Percentiles rank a stretch among this genome's conserved stretches.
Evolutionary conservation across 106 monocot genomes (phyloP).

Genomic region (Hemerocallis citrina): DNA sequence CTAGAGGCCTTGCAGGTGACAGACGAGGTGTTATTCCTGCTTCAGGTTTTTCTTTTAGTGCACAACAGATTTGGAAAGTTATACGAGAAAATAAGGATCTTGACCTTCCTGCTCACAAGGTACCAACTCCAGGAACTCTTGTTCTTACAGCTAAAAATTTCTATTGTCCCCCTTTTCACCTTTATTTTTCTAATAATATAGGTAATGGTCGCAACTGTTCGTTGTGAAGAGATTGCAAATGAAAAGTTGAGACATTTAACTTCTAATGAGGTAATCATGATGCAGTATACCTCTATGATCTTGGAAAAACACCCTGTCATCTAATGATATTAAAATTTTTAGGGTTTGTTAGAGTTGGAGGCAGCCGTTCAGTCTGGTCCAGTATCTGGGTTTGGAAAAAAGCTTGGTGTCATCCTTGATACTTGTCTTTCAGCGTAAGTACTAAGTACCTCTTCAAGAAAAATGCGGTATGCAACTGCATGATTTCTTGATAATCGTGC

Average conservation of each 20-base stretch:
- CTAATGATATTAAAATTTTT: neutral
- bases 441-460: conserved; percentile 9
- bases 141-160: neutral
- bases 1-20: conserved; percentile 63
- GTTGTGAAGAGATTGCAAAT: conserved; percentile 59
- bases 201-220: conserved; percentile 59
- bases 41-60: conserved; percentile 54
- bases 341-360: conserved; percentile 64
- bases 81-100: conserved; percentile 60
- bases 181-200: neutral
- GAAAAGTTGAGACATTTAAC: conserved; percentile 39
- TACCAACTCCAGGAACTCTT: conserved; percentile 1
- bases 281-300: neutral
- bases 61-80: conserved; percentile 52
- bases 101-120: conserved; percentile 66
- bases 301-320: neutral
- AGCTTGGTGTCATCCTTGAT: conserved; percentile 49
- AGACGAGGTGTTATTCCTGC: conserved; percentile 57
- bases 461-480: no score
- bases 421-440: conserved; percentile 59
- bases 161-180: neutral
- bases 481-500: no score
- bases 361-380: conserved; percentile 44
- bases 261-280: conserved; percentile 39
- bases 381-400: conserved; percentile 63